Percentiles rank a stretch among this genome's conserved stretches.
These are phyloP conservation scores for Mixia osmundae DNA, from an alignment of 1,284 basidiomycete genomes.

Conservation along the genomic window DNA sequence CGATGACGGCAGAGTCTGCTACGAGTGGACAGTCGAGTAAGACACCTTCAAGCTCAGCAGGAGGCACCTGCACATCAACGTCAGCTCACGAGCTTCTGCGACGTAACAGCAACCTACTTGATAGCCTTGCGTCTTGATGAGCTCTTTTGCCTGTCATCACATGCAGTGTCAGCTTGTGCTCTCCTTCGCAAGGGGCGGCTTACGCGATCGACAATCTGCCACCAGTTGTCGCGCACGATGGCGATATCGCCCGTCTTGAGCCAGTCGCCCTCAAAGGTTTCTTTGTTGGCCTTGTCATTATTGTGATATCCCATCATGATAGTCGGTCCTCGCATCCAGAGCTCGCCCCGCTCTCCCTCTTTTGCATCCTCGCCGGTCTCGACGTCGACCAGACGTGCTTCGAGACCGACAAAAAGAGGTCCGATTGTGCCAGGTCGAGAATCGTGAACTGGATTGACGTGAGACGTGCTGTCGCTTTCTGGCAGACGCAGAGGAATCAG, in stretches of 20 bases:
- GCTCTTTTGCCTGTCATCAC: no score
- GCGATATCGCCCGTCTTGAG: constrained; percentile 16
- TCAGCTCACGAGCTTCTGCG: no score
- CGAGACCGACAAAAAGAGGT: no score
- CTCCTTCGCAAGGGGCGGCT: constrained; percentile 13
- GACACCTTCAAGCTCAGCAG: constrained; percentile 8
- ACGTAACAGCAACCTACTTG: no score
- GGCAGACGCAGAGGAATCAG: background rate
- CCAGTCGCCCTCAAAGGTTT: constrained; percentile 12
- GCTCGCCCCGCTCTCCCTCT: background rate
- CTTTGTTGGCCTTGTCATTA: background rate
- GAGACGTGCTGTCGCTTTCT: no score
- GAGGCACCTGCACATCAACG: no score
- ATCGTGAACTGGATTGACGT: background rate
- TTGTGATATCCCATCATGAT: background rate
- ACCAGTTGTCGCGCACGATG: background rate
- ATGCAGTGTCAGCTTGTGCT: no score
- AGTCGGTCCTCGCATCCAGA: background rate
- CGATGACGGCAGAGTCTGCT: constrained; percentile 15
- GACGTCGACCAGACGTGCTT: no score
- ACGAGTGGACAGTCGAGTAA: constrained; percentile 7
- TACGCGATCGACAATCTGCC: constrained; percentile 10
- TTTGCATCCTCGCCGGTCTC: background rate
- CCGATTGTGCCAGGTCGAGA: background rate
- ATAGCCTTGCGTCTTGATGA: no score